Percentiles rank a stretch among this genome's conserved stretches.
Evolutionary conservation across 495 filamentous ascomycete genomes (phyloP).

Genomic region (Mycothermus thermophilus): DNA sequence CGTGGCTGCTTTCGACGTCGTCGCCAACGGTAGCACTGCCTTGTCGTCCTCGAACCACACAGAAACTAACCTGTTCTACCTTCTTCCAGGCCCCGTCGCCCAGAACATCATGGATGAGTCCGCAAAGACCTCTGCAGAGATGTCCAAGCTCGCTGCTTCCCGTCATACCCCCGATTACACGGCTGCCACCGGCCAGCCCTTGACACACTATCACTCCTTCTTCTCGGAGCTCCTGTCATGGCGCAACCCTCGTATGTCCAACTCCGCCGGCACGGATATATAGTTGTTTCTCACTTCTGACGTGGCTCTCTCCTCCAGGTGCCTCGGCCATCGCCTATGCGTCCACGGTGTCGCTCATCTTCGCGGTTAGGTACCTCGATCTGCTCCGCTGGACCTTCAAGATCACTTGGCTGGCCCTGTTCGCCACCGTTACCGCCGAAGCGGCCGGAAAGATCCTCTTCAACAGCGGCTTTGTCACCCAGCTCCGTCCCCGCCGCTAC

Average conservation of each 20-base stretch:
- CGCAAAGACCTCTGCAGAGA: conserved; percentile 56
- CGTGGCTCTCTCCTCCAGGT: conserved; percentile 30
- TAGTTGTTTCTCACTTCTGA: conserved; percentile 44
- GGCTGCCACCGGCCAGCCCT: conserved; percentile 68
- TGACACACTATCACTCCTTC: conserved; percentile 94
- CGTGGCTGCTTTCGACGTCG: conserved; percentile 26
- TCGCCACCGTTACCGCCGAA: conserved; percentile 64
- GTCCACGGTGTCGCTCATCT: conserved; percentile 62
- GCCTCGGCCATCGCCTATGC: conserved; percentile 78
- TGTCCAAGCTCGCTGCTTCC: conserved; percentile 59
- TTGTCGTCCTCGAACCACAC: not conserved
- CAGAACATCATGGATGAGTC: conserved; percentile 62
- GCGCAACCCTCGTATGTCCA: conserved; percentile 37
- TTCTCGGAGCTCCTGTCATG: conserved; percentile 74
- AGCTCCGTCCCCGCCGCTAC: conserved; percentile 82
- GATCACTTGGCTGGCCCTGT: conserved; percentile 49
- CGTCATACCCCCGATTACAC: conserved; percentile 52
- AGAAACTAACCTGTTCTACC: conserved; percentile 13
- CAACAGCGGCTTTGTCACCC: conserved; percentile 65
- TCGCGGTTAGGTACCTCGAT: conserved; percentile 80
- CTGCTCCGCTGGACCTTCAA: conserved; percentile 82
- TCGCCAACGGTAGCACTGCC: conserved; percentile 25
- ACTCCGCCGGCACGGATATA: conserved; percentile 6
- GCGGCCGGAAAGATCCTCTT: conserved; percentile 60
- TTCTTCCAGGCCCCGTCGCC: conserved; percentile 57